phyloP scores from a whole-genome alignment of 306 rosid genomes.

The Datisca glomerata region DNA sequence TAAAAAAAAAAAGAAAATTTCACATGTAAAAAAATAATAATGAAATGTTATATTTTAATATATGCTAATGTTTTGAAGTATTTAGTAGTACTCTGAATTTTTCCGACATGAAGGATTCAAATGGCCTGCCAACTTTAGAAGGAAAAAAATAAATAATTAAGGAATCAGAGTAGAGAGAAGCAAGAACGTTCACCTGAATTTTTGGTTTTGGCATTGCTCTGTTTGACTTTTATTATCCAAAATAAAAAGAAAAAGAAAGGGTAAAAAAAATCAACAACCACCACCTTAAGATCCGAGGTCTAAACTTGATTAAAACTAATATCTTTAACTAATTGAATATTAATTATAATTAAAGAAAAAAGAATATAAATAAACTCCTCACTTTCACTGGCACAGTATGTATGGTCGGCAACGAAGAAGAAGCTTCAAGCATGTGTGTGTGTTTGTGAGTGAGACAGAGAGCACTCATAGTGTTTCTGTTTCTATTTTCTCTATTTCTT shows the following conservation, averaged over 20 bases:
- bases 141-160: neutral
- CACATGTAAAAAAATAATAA: no score
- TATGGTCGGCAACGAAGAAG: conserved; percentile 41
- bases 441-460: conserved; percentile 4
- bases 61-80: no score
- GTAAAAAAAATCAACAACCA: no score
- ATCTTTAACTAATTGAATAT: neutral
- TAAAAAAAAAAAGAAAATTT: no score
- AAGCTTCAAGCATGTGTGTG: conserved; percentile 9
- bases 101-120: no score
- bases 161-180: no score
- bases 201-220: conserved; percentile 8
- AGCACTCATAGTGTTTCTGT: neutral
- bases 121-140: no score
- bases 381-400: conserved; percentile 21
- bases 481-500: neutral
- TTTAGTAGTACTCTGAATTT: no score
- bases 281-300: neutral
- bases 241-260: neutral
- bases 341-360: neutral
- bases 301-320: neutral
- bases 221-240: conserved; percentile 12
- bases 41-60: no score
- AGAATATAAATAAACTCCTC: conserved; percentile 3
- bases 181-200: conserved; percentile 18